These are phyloP conservation scores for Geotrichum histeridarum DNA, from an alignment of 1,139 yeast species.

Conservation along the genomic window DNA sequence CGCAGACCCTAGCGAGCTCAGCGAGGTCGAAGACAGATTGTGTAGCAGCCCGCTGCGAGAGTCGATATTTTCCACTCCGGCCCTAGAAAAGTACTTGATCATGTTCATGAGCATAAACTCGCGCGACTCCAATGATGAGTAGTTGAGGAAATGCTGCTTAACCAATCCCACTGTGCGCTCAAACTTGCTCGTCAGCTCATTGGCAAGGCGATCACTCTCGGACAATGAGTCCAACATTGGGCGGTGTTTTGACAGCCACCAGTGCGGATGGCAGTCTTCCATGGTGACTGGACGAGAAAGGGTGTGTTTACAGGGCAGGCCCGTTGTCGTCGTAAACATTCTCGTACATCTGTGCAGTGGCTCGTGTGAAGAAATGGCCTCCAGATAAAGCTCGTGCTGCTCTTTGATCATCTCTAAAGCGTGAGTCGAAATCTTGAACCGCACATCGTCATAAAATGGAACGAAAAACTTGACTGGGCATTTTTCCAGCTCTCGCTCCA, in stretches of 20 bases:
- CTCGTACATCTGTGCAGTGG: conserved; percentile 18
- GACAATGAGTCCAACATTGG: conserved; percentile 11
- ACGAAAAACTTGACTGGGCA: conserved; percentile 20
- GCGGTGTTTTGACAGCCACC: conserved; percentile 17
- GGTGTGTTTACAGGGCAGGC: conserved; percentile 20
- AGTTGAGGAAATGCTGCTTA: conserved; percentile 17
- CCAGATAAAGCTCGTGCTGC: conserved; percentile 20
- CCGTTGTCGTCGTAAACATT: conserved; percentile 20
- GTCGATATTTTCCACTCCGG: conserved; percentile 8
- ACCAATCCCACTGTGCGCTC: conserved; percentile 16
- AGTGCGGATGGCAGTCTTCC: conserved; percentile 19
- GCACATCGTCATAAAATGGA: conserved; percentile 20
- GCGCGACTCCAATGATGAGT: conserved; percentile 14
- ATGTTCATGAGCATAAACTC: conserved; percentile 15
- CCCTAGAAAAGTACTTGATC: conserved; percentile 13
- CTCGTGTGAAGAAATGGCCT: conserved; percentile 13
- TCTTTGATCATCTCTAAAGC: conserved; percentile 20
- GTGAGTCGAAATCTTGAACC: conserved; percentile 18
- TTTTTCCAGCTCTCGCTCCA: conserved; percentile 13
- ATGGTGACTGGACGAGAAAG: conserved; percentile 20
- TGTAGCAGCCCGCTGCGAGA: not conserved
- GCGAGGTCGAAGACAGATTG: not conserved
- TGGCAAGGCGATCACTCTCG: conserved; percentile 14
- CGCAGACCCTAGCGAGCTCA: conserved; percentile 2
- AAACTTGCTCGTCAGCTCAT: conserved; percentile 17